A percentile compares a stretch with the other conserved stretches of the same genome.
Evolutionary conservation across 768 basidiomycete genomes (phyloP).

Genomic region (Rhodosporidiobolus odoratus): DNA sequence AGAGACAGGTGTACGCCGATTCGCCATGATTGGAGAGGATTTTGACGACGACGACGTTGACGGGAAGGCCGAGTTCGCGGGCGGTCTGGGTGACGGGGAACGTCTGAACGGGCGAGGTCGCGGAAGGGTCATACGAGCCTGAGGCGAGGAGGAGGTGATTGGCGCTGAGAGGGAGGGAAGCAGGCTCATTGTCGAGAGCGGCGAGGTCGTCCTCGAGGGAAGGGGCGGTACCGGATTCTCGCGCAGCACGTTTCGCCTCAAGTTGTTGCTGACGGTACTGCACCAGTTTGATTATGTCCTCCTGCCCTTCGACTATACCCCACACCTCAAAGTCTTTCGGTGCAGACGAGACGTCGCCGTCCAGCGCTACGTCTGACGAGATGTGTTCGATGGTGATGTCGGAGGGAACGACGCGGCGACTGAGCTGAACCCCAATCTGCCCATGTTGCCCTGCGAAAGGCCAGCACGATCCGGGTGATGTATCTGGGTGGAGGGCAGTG

Average conservation of each 20-base stretch:
- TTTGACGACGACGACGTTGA: constrained; percentile 73
- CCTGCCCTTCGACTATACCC: constrained; percentile 74
- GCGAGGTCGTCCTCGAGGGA: constrained; percentile 8
- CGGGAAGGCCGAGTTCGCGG: constrained; percentile 66
- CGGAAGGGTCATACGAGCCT: constrained; percentile 60
- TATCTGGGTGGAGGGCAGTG: constrained; percentile 79
- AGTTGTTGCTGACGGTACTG: constrained; percentile 52
- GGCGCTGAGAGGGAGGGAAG: constrained; percentile 33
- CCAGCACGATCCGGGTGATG: constrained; percentile 83
- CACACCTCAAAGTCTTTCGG: constrained; percentile 85
- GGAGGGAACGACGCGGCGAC: constrained; percentile 56
- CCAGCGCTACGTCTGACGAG: constrained; percentile 67
- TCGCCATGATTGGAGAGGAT: constrained; percentile 83
- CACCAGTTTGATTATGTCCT: constrained; percentile 61
- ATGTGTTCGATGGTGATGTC: constrained; percentile 85
- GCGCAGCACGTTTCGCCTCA: constrained; percentile 27
- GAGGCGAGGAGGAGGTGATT: constrained; percentile 59
- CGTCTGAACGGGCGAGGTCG: constrained; percentile 64
- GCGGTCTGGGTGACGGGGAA: constrained; percentile 70
- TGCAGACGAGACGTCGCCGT: constrained; percentile 64
- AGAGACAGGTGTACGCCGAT: constrained; percentile 78
- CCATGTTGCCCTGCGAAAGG: constrained; percentile 74
- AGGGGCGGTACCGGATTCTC: not conserved
- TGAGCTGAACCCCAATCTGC: constrained; percentile 74
- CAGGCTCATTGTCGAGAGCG: constrained; percentile 39